These are phyloP conservation scores for Xerocomus spinulosus DNA, from an alignment of 768 basidiomycete genomes.

Conservation along the genomic window DNA sequence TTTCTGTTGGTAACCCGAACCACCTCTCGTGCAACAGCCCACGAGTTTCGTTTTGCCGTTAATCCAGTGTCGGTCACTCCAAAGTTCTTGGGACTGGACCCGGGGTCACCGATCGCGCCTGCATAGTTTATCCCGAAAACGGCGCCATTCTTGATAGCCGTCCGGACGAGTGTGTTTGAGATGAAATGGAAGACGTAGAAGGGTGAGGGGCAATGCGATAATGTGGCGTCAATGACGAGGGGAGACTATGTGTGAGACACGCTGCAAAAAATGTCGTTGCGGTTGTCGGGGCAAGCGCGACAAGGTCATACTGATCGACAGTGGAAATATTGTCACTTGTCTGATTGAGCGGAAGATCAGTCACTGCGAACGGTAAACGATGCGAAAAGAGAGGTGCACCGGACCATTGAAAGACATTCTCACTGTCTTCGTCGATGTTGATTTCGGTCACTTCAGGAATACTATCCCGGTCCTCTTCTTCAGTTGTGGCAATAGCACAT, in stretches of 20 bases:
- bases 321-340: constrained; percentile 63
- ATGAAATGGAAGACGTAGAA: constrained; percentile 73
- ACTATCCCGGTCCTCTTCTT: constrained; percentile 56
- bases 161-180: constrained; percentile 83
- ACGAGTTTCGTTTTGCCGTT: constrained; percentile 73
- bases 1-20: constrained; percentile 78
- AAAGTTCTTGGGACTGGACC: constrained; percentile 39
- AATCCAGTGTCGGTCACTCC: constrained; percentile 51
- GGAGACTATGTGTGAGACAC: constrained; percentile 76
- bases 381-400: constrained; percentile 40
- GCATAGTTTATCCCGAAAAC: constrained; percentile 80
- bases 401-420: constrained; percentile 83
- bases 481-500: constrained; percentile 54
- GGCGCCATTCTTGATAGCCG: constrained; percentile 76
- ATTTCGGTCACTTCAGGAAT: constrained; percentile 72
- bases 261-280: constrained; percentile 69
- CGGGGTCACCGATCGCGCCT: constrained; percentile 65
- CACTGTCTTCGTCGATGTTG: constrained; percentile 75
- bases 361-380: neutral
- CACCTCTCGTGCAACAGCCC: constrained; percentile 74
- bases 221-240: constrained; percentile 74
- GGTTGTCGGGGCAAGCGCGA: constrained; percentile 73
- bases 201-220: constrained; percentile 72
- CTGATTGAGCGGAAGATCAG: constrained; percentile 35
- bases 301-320: constrained; percentile 67